phyloP scores from a whole-genome alignment of 805 yeast genomes.

The Candida ficus region DNA sequence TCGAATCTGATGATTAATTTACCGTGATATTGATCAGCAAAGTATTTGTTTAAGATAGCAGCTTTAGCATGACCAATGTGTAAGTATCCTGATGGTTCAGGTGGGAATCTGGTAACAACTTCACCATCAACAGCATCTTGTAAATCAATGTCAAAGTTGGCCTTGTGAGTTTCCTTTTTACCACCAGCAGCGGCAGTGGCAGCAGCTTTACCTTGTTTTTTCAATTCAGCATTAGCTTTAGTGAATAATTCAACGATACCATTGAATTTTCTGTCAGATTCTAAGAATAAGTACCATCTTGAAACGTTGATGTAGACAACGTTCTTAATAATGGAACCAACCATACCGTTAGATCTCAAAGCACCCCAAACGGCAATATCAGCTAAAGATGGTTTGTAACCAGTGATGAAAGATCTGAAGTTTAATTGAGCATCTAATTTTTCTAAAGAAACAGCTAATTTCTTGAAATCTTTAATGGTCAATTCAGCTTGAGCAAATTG shows the following conservation, averaged over 20 bases:
- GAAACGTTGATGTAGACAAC: conserved; percentile 80
- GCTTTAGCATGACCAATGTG: conserved; percentile 99
- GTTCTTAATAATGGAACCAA: conserved; percentile 85
- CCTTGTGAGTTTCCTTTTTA: conserved; percentile 82
- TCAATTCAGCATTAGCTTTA: conserved; percentile 66
- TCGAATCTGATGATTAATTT: conserved; percentile 95
- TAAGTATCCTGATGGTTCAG: conserved; percentile 98
- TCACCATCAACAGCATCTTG: conserved; percentile 89
- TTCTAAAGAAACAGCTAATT: conserved; percentile 71
- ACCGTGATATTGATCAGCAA: conserved; percentile 94
- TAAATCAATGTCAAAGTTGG: conserved; percentile 90
- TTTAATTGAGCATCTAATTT: conserved; percentile 77
- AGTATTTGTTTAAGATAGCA: conserved; percentile 92
- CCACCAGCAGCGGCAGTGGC: conserved; percentile 38
- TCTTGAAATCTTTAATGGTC: conserved; percentile 83
- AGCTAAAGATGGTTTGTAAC: conserved; percentile 63
- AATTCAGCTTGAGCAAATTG: conserved; percentile 63
- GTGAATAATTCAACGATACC: conserved; percentile 61
- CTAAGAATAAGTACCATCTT: conserved; percentile 86
- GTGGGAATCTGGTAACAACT: conserved; percentile 98
- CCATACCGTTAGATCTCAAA: conserved; percentile 85
- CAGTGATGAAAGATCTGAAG: conserved; percentile 74
- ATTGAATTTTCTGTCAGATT: conserved; percentile 62
- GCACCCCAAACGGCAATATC: conserved; percentile 94
- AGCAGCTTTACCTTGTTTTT: conserved; percentile 56